Conservation (phyloP, 768 basidiomycete species). For the Calocybe indica region DNA sequence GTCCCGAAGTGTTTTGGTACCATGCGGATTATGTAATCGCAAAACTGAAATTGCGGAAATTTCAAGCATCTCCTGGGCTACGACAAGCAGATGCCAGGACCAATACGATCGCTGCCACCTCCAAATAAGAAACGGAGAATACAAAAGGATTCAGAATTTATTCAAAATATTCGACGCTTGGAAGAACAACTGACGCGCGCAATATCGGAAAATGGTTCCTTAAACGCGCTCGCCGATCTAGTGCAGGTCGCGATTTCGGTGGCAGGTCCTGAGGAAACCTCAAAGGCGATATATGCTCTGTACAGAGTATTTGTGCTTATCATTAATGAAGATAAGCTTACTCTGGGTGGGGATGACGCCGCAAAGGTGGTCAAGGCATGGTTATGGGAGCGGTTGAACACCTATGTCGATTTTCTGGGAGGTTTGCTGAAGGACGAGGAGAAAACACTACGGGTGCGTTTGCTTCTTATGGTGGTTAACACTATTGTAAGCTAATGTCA, state of each 20-base stretch:
- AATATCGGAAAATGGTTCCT: conserved; percentile 46
- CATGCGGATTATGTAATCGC: no score
- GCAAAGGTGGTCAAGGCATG: conserved; percentile 68
- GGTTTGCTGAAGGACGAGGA: conserved; percentile 77
- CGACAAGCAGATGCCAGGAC: conserved; percentile 16
- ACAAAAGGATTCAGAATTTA: conserved; percentile 20
- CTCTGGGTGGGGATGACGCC: conserved; percentile 41
- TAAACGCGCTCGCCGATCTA: conserved; percentile 78
- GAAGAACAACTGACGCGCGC: conserved; percentile 54
- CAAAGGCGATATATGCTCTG: conserved; percentile 73
- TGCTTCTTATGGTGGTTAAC: not conserved
- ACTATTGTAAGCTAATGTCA: not conserved
- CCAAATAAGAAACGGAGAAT: conserved; percentile 45
- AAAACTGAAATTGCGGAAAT: not conserved
- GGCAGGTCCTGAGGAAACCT: conserved; percentile 49
- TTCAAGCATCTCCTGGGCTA: not conserved
- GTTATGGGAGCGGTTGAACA: conserved; percentile 71
- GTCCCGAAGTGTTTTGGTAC: no score
- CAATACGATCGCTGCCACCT: conserved; percentile 43
- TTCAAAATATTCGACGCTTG: conserved; percentile 22
- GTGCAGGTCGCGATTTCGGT: conserved; percentile 47
- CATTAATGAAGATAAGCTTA: conserved; percentile 41
- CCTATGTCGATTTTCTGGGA: conserved; percentile 63
- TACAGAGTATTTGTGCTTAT: conserved; percentile 43
- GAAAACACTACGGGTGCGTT: conserved; percentile 61